Evolutionary conservation across 441 rosid genomes (phyloP), one percentile per base, ranked within the genome.

Genomic region (Croton laevigatus): DNA sequence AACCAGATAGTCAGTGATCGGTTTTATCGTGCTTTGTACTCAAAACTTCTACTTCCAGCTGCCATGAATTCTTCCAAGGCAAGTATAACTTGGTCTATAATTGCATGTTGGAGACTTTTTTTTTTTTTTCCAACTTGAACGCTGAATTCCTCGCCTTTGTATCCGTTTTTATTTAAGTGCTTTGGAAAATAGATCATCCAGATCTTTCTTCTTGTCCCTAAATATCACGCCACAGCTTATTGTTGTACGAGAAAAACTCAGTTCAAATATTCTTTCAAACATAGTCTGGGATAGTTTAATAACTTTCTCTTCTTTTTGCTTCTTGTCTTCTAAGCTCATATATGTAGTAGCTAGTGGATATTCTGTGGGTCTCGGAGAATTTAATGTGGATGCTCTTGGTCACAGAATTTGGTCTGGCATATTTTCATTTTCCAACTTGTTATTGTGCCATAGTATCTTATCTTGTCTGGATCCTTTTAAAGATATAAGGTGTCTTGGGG

Each of bases 51-150:
- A 70, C 90, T 91, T 77, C 97, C 98, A 59, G 82, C 97, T 27
- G 90, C 90, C 72, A 80, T 95, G 98, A 91, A 91, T 81, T 88
- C 99, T 71, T 95, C 99, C 58, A 93, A 95, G 97, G 99, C 81
- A 86, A 85, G 96, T 53, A 60, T 45, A 46, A 54, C 63, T 62
- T 42, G 49, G 6, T 72, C 68, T 45, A 7, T 11, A 32, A 34
- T 27, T 48, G 60, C 37, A 60, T 14, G 54, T 57, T 23, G 38
- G 34, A 11, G 53, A 45, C 7, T n/a, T n/a, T 37, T 55, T 44
- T 32, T 68, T 44, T n/a, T 34, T 65, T 55, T 51, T n/a, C 16
- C 3, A 3, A 66, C 42, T 60, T 54, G 48, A 14, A 16, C 23
- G 13, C 13, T 45, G 54, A 20, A 8, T 34, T 62, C 32, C 66